phyloP scores from a whole-genome alignment of 106 monocot species.

The Dactylorhiza incarnata region DNA sequence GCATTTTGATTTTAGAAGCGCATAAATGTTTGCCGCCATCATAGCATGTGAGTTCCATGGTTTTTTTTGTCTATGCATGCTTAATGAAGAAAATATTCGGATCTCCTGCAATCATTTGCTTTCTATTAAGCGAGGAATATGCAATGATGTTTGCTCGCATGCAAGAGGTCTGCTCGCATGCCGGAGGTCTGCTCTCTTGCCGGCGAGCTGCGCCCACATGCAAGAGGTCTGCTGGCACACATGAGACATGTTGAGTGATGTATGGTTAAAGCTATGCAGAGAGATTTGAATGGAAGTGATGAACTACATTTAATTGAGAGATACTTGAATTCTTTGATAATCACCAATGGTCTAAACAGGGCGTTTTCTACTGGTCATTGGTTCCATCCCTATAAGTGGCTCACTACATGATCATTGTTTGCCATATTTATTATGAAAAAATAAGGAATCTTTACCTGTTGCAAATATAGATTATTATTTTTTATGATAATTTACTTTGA shows the following conservation, averaged over 20 bases:
- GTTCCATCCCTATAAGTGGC: constrained; percentile 66
- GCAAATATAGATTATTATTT: neutral
- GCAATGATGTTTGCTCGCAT: too few species aligned
- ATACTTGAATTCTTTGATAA: constrained; percentile 74
- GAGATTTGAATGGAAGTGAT: constrained; percentile 64
- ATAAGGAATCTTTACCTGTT: neutral
- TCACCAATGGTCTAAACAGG: constrained; percentile 76
- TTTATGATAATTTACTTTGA: too few species aligned
- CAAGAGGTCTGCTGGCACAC: constrained; percentile 54
- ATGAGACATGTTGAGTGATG: constrained; percentile 72
- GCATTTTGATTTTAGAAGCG: too few species aligned
- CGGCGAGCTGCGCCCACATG: too few species aligned
- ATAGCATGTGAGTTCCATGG: too few species aligned
- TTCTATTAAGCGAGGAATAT: too few species aligned
- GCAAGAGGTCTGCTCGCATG: too few species aligned
- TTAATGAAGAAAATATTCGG: too few species aligned
- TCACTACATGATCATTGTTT: neutral
- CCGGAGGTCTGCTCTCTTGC: too few species aligned
- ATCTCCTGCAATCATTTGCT: too few species aligned
- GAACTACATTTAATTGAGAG: constrained; percentile 51
- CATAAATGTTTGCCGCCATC: too few species aligned
- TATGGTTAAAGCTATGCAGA: constrained; percentile 81
- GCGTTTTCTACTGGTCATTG: constrained; percentile 85
- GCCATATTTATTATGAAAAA: neutral
- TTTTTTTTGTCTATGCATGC: too few species aligned